Percentiles rank a stretch among this genome's conserved stretches.
Evolutionary conservation across 345 rosid genomes (phyloP).

Genomic region (Hevea brasiliensis): DNA sequence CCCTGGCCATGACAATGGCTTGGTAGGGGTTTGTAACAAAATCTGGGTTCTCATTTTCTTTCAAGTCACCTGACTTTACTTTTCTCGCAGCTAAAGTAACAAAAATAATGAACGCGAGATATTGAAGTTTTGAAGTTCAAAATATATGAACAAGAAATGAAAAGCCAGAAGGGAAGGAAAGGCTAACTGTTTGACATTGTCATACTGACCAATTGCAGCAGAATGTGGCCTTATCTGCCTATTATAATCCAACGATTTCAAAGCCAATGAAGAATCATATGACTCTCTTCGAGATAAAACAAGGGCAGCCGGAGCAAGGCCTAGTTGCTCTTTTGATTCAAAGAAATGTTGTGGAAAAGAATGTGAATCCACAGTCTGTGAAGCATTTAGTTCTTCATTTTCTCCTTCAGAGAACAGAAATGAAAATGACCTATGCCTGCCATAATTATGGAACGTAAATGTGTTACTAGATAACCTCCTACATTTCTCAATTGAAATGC

Average conservation of each 20-base stretch:
- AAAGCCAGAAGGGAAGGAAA: too few relatives aligned
- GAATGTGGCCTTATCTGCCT: conserved; percentile 51
- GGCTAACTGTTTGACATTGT: background rate
- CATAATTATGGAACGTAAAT: conserved; percentile 9
- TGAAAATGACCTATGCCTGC: conserved; percentile 84
- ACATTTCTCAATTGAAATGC: background rate
- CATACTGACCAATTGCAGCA: conserved; percentile 56
- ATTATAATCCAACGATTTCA: conserved; percentile 61
- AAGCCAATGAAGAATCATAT: conserved; percentile 51
- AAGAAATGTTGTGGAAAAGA: conserved; percentile 78
- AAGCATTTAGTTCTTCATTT: conserved; percentile 66
- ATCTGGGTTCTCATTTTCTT: conserved; percentile 77
- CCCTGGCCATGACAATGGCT: conserved; percentile 78
- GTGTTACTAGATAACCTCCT: background rate
- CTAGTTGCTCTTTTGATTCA: conserved; percentile 60
- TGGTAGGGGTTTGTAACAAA: conserved; percentile 63
- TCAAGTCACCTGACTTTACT: conserved; percentile 39
- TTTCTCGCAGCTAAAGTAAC: conserved; percentile 43
- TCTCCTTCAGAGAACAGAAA: conserved; percentile 80
- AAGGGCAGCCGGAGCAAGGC: conserved; percentile 84
- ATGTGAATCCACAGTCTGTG: conserved; percentile 75
- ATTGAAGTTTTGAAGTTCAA: background rate
- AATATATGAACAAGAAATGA: conserved; percentile 7
- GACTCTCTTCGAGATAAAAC: conserved; percentile 59
- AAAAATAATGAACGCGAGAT: background rate